phyloP scores from a whole-genome alignment of 2,329 filamentous ascomycete genomes.

The Calonectria naviculata region DNA sequence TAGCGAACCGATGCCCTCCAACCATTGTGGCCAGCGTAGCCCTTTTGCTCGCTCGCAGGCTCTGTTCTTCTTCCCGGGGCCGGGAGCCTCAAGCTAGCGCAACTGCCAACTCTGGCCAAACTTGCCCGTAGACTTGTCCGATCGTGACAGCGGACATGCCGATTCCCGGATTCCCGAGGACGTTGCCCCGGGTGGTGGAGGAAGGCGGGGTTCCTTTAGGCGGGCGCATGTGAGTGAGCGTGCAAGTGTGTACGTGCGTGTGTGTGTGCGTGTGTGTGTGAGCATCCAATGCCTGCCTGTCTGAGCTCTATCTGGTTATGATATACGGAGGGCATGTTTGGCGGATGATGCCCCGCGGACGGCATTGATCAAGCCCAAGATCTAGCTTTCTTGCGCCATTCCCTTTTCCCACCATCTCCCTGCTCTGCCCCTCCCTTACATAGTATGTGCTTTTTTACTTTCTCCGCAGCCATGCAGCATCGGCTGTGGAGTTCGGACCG shows the following conservation, averaged over 20 bases:
- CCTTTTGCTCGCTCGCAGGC: not conserved
- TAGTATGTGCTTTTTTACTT: too few relatives aligned
- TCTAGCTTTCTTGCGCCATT: not conserved
- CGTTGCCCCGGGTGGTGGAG: not conserved
- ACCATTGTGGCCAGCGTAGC: not conserved
- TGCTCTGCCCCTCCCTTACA: too few relatives aligned
- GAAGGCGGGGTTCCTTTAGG: slow-evolving; percentile 14
- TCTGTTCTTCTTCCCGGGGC: slow-evolving; percentile 5
- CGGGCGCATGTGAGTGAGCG: not conserved
- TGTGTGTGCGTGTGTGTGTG: not conserved
- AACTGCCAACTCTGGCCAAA: not conserved
- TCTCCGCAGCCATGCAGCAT: slow-evolving; percentile 8
- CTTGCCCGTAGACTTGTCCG: not conserved
- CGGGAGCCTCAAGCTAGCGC: slow-evolving; percentile 5
- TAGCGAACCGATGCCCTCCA: slow-evolving; percentile 8
- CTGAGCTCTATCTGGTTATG: slow-evolving; percentile 12
- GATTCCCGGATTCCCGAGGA: slow-evolving; percentile 27
- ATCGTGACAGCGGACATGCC: slow-evolving; percentile 10
- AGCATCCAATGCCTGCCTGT: not conserved
- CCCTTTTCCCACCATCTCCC: not conserved
- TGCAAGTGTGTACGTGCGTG: not conserved
- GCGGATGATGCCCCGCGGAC: not conserved
- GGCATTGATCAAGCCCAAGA: not conserved
- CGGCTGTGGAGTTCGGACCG: not conserved
- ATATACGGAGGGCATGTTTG: slow-evolving; percentile 3